Base-by-base conservation (phyloP, 306 rosid genomes). In the Cicer pinnatifidum region DNA sequence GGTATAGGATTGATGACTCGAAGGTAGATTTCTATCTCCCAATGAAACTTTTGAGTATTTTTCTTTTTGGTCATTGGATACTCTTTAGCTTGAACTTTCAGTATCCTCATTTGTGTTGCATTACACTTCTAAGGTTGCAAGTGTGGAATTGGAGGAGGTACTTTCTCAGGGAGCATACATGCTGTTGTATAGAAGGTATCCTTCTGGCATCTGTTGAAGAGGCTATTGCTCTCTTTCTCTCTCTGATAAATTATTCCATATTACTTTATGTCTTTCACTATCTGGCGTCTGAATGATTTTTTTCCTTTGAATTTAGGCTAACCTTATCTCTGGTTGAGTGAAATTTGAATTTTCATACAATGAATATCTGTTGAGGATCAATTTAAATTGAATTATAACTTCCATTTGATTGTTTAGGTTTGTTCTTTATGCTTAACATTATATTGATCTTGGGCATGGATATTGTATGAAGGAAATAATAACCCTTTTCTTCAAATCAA, bases 121-220 rank as follows among this genome's bases (percentile, higher is more conserved):
- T 63, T 66, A 64, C 64, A 54, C 58, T 67, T 47, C 16, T 79
- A 85, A 95, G 99, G 97, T 95, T 72, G n/a, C 9, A 1, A 67
- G 51, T 16, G 97, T 87, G 79, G 91, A 90, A 59, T 69, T 95
- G 89, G 96, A 90, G 15, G 99, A 95, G 81, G 97, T 95, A 62
- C 96, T 95, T 84, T 91, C 97, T 79, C 91, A 95, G 82, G 97
- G 88, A 59, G 97, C 96, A 16, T 95, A 95, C 81, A 95, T 95
- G 99, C 96, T 95, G 76, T 84, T 95, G 69, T 95, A 91, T 80
- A 86, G 89, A 85, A 95, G 97, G 97, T 94, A 84, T 15, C 65
- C 20, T 78, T 74, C 13, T 70, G 57, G 51, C 10, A 39, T 43
- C 63, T 48, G 33, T 56, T 68, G 28, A 47, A 81, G 44, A 68